Evolutionary conservation across 2,329 filamentous ascomycete species (phyloP).

Genomic region (Parasarocladium wereldwijsianum): DNA sequence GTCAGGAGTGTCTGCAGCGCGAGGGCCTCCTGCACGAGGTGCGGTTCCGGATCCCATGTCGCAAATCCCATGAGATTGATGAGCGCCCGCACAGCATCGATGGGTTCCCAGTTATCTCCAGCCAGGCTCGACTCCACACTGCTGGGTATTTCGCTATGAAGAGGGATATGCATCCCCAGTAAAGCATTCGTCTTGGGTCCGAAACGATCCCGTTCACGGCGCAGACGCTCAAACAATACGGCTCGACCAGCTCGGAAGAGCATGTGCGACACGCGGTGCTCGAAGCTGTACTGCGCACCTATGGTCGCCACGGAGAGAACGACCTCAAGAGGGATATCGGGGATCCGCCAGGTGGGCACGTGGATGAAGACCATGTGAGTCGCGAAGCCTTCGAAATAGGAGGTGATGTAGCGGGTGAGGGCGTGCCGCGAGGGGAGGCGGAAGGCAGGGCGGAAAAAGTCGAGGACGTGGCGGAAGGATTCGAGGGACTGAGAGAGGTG

Average conservation of each 20-base stretch:
- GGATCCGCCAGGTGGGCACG: constrained; percentile 16
- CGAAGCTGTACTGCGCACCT: constrained; percentile 23
- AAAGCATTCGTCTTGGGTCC: constrained; percentile 12
- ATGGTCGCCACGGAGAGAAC: constrained; percentile 18
- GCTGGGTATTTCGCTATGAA: constrained; percentile 6
- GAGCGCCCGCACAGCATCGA: constrained; percentile 18
- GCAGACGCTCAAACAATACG: constrained; percentile 16
- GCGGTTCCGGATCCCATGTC: constrained; percentile 20
- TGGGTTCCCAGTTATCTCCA: constrained; percentile 11
- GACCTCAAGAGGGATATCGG: constrained; percentile 17
- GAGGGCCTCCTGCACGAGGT: constrained; percentile 20
- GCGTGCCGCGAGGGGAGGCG: constrained; percentile 20
- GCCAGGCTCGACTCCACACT: constrained; percentile 4
- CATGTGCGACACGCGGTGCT: constrained; percentile 18
- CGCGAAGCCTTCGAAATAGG: constrained; percentile 22
- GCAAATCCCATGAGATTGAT: constrained; percentile 23
- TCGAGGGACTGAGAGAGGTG: constrained; percentile 12
- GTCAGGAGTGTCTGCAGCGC: constrained; percentile 17
- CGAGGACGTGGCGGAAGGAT: constrained; percentile 14
- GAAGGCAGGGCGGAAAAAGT: constrained; percentile 14
- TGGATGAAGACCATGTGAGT: constrained; percentile 23
- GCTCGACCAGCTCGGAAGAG: constrained; percentile 18
- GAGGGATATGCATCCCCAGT: constrained; percentile 7
- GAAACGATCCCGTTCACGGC: constrained; percentile 10
- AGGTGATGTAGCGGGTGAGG: constrained; percentile 19